Evolutionary conservation across 1,139 yeast genomes (phyloP), one percentile per base, ranked within the genome.

Genomic region (Taphrina communis): DNA sequence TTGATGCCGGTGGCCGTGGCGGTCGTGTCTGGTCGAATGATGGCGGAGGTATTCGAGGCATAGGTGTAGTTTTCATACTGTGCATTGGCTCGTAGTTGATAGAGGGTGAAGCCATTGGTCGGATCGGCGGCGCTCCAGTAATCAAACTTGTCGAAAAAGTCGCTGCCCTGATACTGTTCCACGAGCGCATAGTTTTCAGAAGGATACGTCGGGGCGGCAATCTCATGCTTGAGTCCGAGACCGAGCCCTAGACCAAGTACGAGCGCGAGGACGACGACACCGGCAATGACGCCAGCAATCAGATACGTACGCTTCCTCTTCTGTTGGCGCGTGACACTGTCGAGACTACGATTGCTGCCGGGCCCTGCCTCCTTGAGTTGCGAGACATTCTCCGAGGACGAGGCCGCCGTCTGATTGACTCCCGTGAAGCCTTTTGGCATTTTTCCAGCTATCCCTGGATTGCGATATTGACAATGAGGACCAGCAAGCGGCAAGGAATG

Each of bases 71-170:
- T 66, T 31, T 52, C 38, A 38, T 44, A 36, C 25, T 25, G 41
- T 19, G 67, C 62, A 19, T 58, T 50, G 38, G 51, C 51, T 17
- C 69, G 63, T 14, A 41, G 38, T 31, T 56, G 58, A 25, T 69
- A 69, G 21, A 50, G 38, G 12, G 63, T 65, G 42, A 66, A 66
- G 11, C 71, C 71, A 25, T 69, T 50, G 17, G 71, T 69, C 17
- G 71, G 71, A 50, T 66, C 69, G 6, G 71, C 56, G 8, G 35
- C 59, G 35, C 39, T 44, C 38, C 51, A 52, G 60, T 46, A 69
- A 35, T 66, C 62, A 50, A 59, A 69, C 35, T 52, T 60, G 50
- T 66, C 57, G 39, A 69, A 69, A 38, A 69, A 69, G 44, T 50
- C 36, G 6, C 50, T 44, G 52, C 68, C 68, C 51, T 41, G 53